Base-by-base conservation (phyloP, 2,329 filamentous ascomycete species). In the Gnomoniopsis sp. region DNA sequence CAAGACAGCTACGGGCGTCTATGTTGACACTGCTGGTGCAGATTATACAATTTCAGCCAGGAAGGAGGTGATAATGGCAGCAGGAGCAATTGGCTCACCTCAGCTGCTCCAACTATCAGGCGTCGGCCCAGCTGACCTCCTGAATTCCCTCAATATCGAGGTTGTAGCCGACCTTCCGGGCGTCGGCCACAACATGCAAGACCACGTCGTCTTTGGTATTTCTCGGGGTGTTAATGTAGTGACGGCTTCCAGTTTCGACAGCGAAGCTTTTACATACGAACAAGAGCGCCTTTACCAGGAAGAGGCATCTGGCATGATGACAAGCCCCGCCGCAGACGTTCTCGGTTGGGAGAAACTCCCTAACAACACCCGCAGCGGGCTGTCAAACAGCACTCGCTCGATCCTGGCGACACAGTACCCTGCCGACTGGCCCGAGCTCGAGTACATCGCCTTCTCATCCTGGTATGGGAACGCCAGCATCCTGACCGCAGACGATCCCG, bases 41-140 rank as follows among this genome's bases (percentile, higher is more conserved):
- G 34, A 15, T 8, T 38, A 38, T 38, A 38, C 34, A 8, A 38
- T 38, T 38, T 8, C 34, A 15, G 34, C 34, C 8, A 15, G 8
- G 34, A 38, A 38, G 41, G 76, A 79, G 62, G 73, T 78, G 34
- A 75, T 79, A 23, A 55, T 79, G 1, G 75, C 75, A 0, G 75
- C 74, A 0, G 76, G 76, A 15, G 68, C 69, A 3, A 75, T 76
- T 54, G 71, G 74, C 38, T 75, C 71, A 1, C 76, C 75, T 0
- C 75, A 77, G 54, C 65, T 70, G 15, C 60, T 70, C 10, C 65
- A 68, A 64, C 63, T 70, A 2, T 68, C 67, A 15, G 57, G 57
- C 14, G 30, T 55, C 1, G 51, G 51, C 2, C 57, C 57, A 3
- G 33, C 51, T 2, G 50, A 47, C 36, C 23, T 23, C 14, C 62